Conservation (phyloP, 768 basidiomycete genomes). For the Suillus weaverae region DNA sequence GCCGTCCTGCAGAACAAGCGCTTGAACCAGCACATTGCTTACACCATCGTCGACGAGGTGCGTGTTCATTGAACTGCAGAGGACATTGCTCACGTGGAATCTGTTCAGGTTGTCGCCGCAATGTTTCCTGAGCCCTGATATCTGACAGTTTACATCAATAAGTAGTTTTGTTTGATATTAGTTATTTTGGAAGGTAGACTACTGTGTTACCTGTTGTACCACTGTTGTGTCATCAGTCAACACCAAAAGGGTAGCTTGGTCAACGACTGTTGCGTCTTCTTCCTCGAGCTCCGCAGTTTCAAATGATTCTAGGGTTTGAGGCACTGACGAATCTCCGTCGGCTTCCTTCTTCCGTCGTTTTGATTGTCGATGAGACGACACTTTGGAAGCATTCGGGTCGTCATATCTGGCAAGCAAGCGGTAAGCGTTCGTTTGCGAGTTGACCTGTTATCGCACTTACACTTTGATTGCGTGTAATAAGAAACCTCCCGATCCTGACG, state of each 20-base stretch:
- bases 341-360: conserved; percentile 38
- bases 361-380: conserved; percentile 46
- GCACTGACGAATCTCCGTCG: conserved; percentile 1
- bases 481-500: conserved; percentile 86
- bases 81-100: background rate
- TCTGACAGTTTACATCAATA: background rate
- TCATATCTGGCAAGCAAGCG: conserved; percentile 50
- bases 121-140: conserved; percentile 54
- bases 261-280: background rate
- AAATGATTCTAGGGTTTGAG: conserved; percentile 1
- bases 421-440: conserved; percentile 2
- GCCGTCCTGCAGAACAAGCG: conserved; percentile 91
- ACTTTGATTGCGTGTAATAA: conserved; percentile 86
- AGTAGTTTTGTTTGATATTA: background rate
- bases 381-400: conserved; percentile 60
- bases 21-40: conserved; percentile 91
- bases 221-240: background rate
- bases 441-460: conserved; percentile 39
- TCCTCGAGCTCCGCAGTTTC: background rate
- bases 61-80: conserved; percentile 12
- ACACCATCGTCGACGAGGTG: conserved; percentile 90
- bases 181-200: background rate
- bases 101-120: conserved; percentile 51
- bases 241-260: background rate
- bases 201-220: background rate